phyloP scores from a whole-genome alignment of 495 filamentous ascomycete genomes.

The Penicillium atrosanguineum region DNA sequence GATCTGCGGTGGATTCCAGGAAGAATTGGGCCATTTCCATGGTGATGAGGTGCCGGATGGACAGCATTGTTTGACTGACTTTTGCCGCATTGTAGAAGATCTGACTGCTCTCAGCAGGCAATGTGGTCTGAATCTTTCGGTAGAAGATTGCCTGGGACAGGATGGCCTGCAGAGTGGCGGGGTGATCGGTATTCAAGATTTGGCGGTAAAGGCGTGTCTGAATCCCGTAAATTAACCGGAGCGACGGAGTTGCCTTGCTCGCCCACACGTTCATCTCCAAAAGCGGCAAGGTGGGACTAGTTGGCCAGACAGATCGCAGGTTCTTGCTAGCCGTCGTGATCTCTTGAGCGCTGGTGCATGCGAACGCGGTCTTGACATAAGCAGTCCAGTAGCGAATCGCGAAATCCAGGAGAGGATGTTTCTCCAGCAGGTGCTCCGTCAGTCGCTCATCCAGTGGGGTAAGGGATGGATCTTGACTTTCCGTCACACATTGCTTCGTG shows the following conservation, averaged over 20 bases:
- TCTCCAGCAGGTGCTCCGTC: slow-evolving; percentile 10
- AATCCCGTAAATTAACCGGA: slow-evolving; percentile 9
- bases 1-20: slow-evolving; percentile 18
- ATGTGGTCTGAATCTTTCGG: no score
- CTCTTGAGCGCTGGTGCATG: slow-evolving; percentile 15
- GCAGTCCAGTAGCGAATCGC: slow-evolving; percentile 25
- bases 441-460: slow-evolving; percentile 4
- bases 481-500: slow-evolving; percentile 10
- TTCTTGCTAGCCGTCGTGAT: slow-evolving; percentile 13
- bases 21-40: slow-evolving; percentile 21
- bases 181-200: slow-evolving; percentile 7
- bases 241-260: slow-evolving; percentile 13
- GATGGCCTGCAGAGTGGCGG: no score
- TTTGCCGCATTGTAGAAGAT: slow-evolving; percentile 2
- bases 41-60: slow-evolving; percentile 16
- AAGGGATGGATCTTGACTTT: slow-evolving; percentile 17
- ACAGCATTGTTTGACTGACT: slow-evolving; percentile 17
- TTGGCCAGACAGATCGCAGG: slow-evolving; percentile 15
- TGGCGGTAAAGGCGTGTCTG: slow-evolving; percentile 16
- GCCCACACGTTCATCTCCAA: slow-evolving; percentile 22
- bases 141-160: no score
- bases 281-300: slow-evolving; percentile 12
- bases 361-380: slow-evolving; percentile 12
- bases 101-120: no score
- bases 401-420: slow-evolving; percentile 25